Percentiles rank a stretch among this genome's conserved stretches.
Evolutionary conservation across 2,329 filamentous ascomycete species (phyloP).

Genomic region (Clonostachys sp.): DNA sequence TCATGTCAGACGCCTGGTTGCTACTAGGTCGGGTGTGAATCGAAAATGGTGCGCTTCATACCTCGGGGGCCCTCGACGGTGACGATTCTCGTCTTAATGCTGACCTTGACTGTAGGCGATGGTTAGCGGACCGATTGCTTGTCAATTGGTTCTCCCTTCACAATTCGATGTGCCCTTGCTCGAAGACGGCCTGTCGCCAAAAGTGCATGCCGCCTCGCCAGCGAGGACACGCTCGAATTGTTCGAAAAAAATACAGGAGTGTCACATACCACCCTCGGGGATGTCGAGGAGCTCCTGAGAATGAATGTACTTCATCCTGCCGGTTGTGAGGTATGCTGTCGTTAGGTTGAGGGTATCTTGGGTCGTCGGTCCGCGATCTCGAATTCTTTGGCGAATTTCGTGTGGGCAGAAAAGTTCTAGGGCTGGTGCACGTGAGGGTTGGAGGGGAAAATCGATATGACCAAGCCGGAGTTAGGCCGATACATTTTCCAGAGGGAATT

Average conservation of each 20-base stretch:
- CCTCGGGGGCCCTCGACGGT: constrained; percentile 96
- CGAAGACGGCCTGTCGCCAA: neutral
- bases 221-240: neutral
- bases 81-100: constrained; percentile 94
- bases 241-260: constrained; percentile 12
- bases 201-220: neutral
- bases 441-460: constrained; percentile 3
- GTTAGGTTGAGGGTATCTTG: constrained; percentile 33
- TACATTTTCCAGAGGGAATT: neutral
- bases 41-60: constrained; percentile 32
- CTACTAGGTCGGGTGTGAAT: neutral
- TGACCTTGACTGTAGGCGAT: constrained; percentile 73
- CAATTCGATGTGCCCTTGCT: neutral
- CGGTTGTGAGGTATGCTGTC: constrained; percentile 44
- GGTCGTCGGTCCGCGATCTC: constrained; percentile 25
- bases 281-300: constrained; percentile 92
- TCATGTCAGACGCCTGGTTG: constrained; percentile 1
- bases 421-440: constrained; percentile 30
- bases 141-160: constrained; percentile 4
- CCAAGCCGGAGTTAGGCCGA: constrained; percentile 17
- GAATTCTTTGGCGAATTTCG: constrained; percentile 31
- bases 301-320: constrained; percentile 99
- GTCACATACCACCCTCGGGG: constrained; percentile 88
- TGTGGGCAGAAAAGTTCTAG: constrained; percentile 41
- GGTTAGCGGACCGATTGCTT: constrained; percentile 17